Evolutionary conservation across 164 flowering plant species (phyloP).

Genomic region (Vitis amurensis): DNA sequence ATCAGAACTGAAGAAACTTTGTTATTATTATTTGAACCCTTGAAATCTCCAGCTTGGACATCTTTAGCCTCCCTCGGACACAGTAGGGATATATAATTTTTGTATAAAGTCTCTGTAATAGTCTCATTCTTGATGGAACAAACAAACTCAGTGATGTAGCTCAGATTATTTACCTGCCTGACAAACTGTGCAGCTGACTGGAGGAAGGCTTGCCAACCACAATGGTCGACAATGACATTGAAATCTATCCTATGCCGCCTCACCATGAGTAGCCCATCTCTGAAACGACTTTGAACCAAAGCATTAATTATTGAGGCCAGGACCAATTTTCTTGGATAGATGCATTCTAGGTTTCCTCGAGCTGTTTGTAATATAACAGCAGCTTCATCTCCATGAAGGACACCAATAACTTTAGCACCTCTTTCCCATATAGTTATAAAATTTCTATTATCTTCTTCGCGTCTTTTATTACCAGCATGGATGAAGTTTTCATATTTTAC

Average conservation of each 20-base stretch:
- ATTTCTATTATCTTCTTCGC: slow-evolving; percentile 48
- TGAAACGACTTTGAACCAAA: slow-evolving; percentile 72
- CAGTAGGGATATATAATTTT: slow-evolving; percentile 41
- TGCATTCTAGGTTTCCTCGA: slow-evolving; percentile 88
- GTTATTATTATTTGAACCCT: slow-evolving; percentile 26
- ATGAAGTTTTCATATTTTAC: slow-evolving; percentile 51
- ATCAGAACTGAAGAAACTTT: slow-evolving; percentile 70
- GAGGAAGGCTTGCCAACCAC: slow-evolving; percentile 75
- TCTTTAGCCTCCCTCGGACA: slow-evolving; percentile 22
- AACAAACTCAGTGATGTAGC: slow-evolving; percentile 82
- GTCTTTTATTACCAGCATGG: slow-evolving; percentile 35
- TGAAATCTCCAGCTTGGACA: slow-evolving; percentile 15
- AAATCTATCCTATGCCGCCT: slow-evolving; percentile 93
- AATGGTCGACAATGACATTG: slow-evolving; percentile 78
- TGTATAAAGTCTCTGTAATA: slow-evolving; percentile 66
- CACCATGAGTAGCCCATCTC: slow-evolving; percentile 87
- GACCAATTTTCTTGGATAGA: slow-evolving; percentile 90
- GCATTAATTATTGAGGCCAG: slow-evolving; percentile 76
- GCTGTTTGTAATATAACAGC: slow-evolving; percentile 76
- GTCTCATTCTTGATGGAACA: slow-evolving; percentile 80
- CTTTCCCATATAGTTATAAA: slow-evolving; percentile 83
- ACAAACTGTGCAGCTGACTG: slow-evolving; percentile 77
- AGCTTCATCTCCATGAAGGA: slow-evolving; percentile 92
- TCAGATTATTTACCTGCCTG: slow-evolving; percentile 74
- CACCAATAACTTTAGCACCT: slow-evolving; percentile 80